A percentile compares a stretch with the other conserved stretches of the same genome.
phyloP scores from a whole-genome alignment of 208 protist genomes.

The Leishmania mexicana region DNA sequence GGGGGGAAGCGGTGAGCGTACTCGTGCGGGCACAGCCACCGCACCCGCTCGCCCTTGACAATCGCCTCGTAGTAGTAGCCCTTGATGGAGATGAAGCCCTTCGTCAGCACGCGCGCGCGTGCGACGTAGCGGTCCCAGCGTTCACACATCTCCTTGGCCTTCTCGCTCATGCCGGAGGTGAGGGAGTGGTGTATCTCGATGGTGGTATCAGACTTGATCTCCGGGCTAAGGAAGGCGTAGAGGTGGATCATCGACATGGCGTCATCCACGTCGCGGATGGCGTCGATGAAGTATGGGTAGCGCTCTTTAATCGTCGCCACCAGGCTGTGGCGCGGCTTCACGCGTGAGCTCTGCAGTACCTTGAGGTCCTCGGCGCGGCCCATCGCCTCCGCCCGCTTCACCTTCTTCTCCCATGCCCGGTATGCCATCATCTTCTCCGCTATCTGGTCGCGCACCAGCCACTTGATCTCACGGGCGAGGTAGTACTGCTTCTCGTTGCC shows the following conservation, averaged over 20 bases:
- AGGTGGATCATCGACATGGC: conserved; percentile 96
- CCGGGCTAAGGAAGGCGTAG: conserved; percentile 92
- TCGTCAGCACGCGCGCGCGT: conserved; percentile 81
- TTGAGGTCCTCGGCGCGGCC: conserved; percentile 72
- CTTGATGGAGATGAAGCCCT: conserved; percentile 98
- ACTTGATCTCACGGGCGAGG: conserved; percentile 97
- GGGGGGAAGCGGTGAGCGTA: conserved; percentile 95
- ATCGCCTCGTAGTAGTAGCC: conserved; percentile 99
- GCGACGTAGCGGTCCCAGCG: conserved; percentile 92
- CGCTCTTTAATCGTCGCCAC: conserved; percentile 96
- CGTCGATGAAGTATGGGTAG: conserved; percentile 98
- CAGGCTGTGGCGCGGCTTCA: conserved; percentile 92
- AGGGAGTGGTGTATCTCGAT: conserved; percentile 82
- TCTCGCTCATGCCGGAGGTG: conserved; percentile 76
- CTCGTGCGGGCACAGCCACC: conserved; percentile 98
- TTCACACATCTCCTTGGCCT: conserved; percentile 60
- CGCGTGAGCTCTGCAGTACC: conserved; percentile 48
- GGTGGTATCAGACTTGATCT: conserved; percentile 74
- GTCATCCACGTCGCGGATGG: conserved; percentile 97
- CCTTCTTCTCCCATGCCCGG: conserved; percentile 92
- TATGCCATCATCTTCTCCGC: conserved; percentile 95
- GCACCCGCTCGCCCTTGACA: conserved; percentile 94
- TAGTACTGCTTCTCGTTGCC: conserved; percentile 98
- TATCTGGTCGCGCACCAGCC: conserved; percentile 97
- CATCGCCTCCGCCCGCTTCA: conserved; percentile 91